These are phyloP conservation scores for Rheum nobile DNA, from an alignment of 148 eudicot genomes.

Conservation along the genomic window DNA sequence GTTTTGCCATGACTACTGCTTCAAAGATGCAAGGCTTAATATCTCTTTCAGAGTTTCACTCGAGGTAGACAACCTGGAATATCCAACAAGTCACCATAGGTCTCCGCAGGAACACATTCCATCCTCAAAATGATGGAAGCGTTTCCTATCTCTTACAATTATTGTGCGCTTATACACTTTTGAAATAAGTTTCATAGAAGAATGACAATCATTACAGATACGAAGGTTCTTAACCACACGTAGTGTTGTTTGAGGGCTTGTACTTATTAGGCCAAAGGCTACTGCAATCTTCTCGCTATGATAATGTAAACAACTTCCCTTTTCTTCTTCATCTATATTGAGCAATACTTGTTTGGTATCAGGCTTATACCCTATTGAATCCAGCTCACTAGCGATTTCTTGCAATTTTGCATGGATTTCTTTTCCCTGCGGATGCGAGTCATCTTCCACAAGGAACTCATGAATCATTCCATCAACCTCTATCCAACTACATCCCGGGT, in stretches of 20 bases:
- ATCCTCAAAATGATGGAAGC: slow-evolving; percentile 55
- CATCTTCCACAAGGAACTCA: slow-evolving; percentile 59
- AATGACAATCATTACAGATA: slow-evolving; percentile 57
- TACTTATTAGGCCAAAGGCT: slow-evolving; percentile 58
- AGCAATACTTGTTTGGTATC: slow-evolving; percentile 46
- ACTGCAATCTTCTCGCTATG: slow-evolving; percentile 60
- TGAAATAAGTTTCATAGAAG: slow-evolving; percentile 42
- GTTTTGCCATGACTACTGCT: no score
- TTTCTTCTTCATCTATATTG: slow-evolving; percentile 43
- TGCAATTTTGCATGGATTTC: slow-evolving; percentile 43
- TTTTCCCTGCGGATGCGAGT: slow-evolving; percentile 31
- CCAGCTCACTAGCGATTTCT: slow-evolving; percentile 36
- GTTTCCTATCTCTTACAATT: slow-evolving; percentile 41
- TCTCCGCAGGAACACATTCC: slow-evolving; percentile 57
- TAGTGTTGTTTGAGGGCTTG: slow-evolving; percentile 35
- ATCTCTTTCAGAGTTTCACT: no score
- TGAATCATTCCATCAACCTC: slow-evolving; percentile 52
- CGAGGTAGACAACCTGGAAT: no score
- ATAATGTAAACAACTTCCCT: slow-evolving; percentile 23
- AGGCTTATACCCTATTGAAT: slow-evolving; percentile 32
- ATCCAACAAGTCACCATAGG: slow-evolving; percentile 38
- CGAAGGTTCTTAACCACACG: slow-evolving; percentile 50
- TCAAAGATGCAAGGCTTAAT: no score
- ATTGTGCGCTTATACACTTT: slow-evolving; percentile 33
- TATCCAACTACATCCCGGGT: slow-evolving; percentile 66